phyloP scores from a whole-genome alignment of 495 filamentous ascomycete genomes.

The Emericellopsis terricola region DNA sequence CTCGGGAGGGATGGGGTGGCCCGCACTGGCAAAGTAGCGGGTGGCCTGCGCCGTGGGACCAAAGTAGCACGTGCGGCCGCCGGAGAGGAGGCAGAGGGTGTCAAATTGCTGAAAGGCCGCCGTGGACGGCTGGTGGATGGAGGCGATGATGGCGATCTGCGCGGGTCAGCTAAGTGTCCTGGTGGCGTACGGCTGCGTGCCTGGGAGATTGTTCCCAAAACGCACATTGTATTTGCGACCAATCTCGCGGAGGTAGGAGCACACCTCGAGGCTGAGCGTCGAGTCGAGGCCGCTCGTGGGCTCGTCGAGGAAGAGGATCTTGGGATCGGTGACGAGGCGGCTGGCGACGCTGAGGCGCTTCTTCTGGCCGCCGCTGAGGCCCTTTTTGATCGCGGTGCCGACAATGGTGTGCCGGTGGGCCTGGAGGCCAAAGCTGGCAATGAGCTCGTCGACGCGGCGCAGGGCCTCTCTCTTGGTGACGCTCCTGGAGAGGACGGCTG shows the following conservation, averaged over 20 bases:
- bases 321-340: slow-evolving; percentile 61
- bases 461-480: slow-evolving; percentile 39
- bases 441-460: slow-evolving; percentile 67
- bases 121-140: slow-evolving; percentile 69
- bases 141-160: slow-evolving; percentile 51
- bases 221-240: slow-evolving; percentile 47
- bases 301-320: too few species aligned
- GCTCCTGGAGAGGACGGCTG: not conserved
- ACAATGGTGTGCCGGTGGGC: slow-evolving; percentile 47
- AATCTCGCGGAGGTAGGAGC: slow-evolving; percentile 57
- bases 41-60: slow-evolving; percentile 35
- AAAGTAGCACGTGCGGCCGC: slow-evolving; percentile 50
- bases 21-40: slow-evolving; percentile 38
- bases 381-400: slow-evolving; percentile 63
- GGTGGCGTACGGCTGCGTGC: slow-evolving; percentile 49
- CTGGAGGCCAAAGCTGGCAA: slow-evolving; percentile 65
- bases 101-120: slow-evolving; percentile 63
- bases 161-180: slow-evolving; percentile 52
- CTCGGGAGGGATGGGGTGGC: slow-evolving; percentile 39
- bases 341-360: slow-evolving; percentile 57
- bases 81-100: slow-evolving; percentile 54
- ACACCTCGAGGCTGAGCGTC: slow-evolving; percentile 64
- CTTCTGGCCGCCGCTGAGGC: slow-evolving; percentile 68
- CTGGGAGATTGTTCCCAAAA: too few species aligned
- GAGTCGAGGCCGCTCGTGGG: slow-evolving; percentile 66